These are phyloP conservation scores for Afroboletus lepidellus DNA, from an alignment of 1,284 basidiomycete species.

Conservation along the genomic window DNA sequence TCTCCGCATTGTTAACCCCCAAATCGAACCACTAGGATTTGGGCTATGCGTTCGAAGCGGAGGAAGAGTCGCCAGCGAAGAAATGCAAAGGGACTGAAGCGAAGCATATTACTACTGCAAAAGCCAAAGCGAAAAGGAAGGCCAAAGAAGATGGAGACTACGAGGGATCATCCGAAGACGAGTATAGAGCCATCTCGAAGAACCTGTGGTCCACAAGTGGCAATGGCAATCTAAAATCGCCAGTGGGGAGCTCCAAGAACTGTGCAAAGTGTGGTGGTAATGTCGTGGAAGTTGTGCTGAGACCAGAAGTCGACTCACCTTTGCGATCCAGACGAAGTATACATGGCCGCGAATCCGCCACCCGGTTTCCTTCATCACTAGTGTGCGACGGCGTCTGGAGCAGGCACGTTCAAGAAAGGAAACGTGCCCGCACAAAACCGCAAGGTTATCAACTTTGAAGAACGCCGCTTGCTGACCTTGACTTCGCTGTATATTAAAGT, in stretches of 20 bases:
- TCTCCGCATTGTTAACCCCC: background rate
- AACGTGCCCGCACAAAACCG: constrained; percentile 62
- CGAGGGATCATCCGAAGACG: constrained; percentile 47
- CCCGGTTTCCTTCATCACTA: constrained; percentile 78
- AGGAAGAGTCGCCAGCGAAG: constrained; percentile 38
- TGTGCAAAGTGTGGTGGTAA: constrained; percentile 88
- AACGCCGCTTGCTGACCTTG: constrained; percentile 65
- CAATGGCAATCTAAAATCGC: constrained; percentile 51
- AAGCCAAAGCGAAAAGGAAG: constrained; percentile 50
- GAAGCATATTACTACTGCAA: constrained; percentile 40
- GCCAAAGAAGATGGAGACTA: constrained; percentile 46
- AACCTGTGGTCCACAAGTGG: constrained; percentile 41
- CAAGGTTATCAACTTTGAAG: constrained; percentile 67
- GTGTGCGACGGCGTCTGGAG: constrained; percentile 74
- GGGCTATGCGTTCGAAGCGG: constrained; percentile 62
- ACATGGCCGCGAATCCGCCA: constrained; percentile 70
- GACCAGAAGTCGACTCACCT: constrained; percentile 2
- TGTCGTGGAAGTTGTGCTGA: background rate
- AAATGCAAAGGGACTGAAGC: constrained; percentile 41
- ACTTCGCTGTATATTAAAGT: constrained; percentile 81
- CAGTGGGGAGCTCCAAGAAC: constrained; percentile 76
- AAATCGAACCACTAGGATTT: constrained; percentile 35
- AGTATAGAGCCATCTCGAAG: constrained; percentile 61
- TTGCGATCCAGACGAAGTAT: constrained; percentile 69
- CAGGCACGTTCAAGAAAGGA: constrained; percentile 83